A percentile compares a stretch with the other conserved stretches of the same genome.
Conservation (phyloP, 148 eudicot species). For the Polygonum maritimum region DNA sequence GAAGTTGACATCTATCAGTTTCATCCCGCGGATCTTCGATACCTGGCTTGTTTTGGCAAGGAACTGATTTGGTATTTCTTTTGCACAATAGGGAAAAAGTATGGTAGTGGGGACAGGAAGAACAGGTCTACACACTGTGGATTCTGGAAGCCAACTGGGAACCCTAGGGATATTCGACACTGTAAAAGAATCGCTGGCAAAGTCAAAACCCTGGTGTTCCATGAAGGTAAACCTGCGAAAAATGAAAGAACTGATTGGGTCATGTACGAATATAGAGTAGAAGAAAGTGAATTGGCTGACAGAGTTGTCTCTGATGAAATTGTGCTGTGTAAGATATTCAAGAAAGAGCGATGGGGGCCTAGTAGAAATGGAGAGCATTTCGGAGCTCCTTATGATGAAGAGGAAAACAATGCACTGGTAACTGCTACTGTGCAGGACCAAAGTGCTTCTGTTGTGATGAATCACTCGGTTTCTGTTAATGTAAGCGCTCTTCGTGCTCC, state of each 20-base stretch:
- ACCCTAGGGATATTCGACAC: constrained; percentile 30
- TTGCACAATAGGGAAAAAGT: constrained; percentile 46
- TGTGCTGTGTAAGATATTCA: constrained; percentile 56
- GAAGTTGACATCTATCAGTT: constrained; percentile 48
- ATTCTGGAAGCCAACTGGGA: constrained; percentile 84
- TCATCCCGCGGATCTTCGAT: constrained; percentile 78
- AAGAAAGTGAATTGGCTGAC: constrained; percentile 27
- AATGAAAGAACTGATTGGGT: constrained; percentile 85
- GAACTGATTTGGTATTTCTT: constrained; percentile 78
- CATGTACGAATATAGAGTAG: constrained; percentile 56
- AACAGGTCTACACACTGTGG: constrained; percentile 56
- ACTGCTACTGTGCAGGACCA: neutral
- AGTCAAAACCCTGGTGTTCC: constrained; percentile 50
- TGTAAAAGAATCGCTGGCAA: constrained; percentile 37
- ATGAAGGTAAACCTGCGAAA: constrained; percentile 19
- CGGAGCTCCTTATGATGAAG: constrained; percentile 8
- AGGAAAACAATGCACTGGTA: neutral
- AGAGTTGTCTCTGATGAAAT: constrained; percentile 42
- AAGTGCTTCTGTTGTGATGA: neutral
- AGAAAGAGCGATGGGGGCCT: constrained; percentile 67
- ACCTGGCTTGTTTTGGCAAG: constrained; percentile 20
- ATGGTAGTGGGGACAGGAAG: constrained; percentile 37
- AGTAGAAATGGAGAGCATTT: constrained; percentile 20
- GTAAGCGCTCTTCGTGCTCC: neutral
- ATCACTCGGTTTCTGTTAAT: neutral